These are phyloP conservation scores for Elsinoe fawcettii DNA, from an alignment of 2,329 filamentous ascomycete genomes.

Conservation along the genomic window DNA sequence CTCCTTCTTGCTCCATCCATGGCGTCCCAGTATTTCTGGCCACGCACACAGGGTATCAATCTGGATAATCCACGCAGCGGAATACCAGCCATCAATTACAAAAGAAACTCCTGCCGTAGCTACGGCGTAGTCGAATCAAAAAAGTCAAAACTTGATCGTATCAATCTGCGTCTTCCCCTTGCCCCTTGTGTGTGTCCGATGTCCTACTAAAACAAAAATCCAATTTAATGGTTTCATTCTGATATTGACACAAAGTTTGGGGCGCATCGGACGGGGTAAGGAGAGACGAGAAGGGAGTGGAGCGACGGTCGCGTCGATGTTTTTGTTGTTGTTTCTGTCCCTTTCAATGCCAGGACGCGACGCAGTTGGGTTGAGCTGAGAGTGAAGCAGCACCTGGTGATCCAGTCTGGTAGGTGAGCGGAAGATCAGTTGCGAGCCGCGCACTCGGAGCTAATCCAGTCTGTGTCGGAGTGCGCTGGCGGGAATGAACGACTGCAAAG, in stretches of 20 bases:
- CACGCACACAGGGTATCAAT: background rate
- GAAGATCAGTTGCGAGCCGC: background rate
- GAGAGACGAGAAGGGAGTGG: constrained; percentile 4
- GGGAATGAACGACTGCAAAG: background rate
- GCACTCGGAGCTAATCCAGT: constrained; percentile 2
- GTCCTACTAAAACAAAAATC: constrained; percentile 6
- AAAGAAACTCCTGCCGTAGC: constrained; percentile 6
- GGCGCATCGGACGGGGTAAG: background rate
- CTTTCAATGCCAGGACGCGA: constrained; percentile 1
- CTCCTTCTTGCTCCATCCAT: constrained; percentile 1
- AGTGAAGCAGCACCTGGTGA: background rate
- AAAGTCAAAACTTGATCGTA: background rate
- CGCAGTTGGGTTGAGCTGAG: background rate
- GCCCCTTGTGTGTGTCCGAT: constrained; percentile 4
- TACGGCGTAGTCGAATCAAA: constrained; percentile 5
- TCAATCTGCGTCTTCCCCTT: constrained; percentile 3
- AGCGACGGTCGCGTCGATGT: background rate
- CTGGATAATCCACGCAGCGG: constrained; percentile 2
- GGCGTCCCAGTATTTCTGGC: background rate
- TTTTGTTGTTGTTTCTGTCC: background rate
- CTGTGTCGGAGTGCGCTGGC: constrained; percentile 3
- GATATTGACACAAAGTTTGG: constrained; percentile 9
- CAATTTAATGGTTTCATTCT: constrained; percentile 17
- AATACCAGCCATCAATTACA: constrained; percentile 11
- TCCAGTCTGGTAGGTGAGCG: constrained; percentile 5